phyloP scores from a whole-genome alignment of 2,329 filamentous ascomycete genomes.

The Fonsecaea nubica region DNA sequence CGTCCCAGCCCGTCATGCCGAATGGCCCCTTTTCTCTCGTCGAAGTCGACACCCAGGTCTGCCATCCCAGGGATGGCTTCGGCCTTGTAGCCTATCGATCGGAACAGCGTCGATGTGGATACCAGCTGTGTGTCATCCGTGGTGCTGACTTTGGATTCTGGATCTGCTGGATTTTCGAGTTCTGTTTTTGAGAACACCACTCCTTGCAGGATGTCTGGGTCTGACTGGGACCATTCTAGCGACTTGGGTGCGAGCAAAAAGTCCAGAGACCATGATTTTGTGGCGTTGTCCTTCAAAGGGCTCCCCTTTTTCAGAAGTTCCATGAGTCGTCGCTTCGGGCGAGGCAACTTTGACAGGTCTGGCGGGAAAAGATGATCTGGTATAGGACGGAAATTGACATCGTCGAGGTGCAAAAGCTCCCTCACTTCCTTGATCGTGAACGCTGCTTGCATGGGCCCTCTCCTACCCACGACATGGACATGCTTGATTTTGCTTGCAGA shows the following conservation, averaged over 20 bases:
- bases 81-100: constrained; percentile 94
- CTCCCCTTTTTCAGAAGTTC: constrained; percentile 82
- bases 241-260: constrained; percentile 80
- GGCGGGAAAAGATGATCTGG: constrained; percentile 70
- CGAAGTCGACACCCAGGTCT: constrained; percentile 78
- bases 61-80: constrained; percentile 75
- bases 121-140: constrained; percentile 58
- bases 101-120: constrained; percentile 76
- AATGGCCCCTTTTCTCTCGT: constrained; percentile 75
- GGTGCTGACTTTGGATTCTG: constrained; percentile 57
- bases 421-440: constrained; percentile 96
- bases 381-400: constrained; percentile 74
- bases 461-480: constrained; percentile 85
- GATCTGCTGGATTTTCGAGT: constrained; percentile 59
- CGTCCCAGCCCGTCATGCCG: constrained; percentile 82
- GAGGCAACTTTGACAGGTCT: constrained; percentile 71
- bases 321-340: constrained; percentile 77
- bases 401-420: constrained; percentile 79
- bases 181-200: constrained; percentile 69
- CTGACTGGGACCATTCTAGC: constrained; percentile 63
- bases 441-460: constrained; percentile 88
- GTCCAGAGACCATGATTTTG: constrained; percentile 81
- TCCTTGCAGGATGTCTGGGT: constrained; percentile 62
- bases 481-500: constrained; percentile 75
- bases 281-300: constrained; percentile 53